Evolutionary conservation across 2,329 filamentous ascomycete species (phyloP).

Genomic region (Hypoxylon sp.): DNA sequence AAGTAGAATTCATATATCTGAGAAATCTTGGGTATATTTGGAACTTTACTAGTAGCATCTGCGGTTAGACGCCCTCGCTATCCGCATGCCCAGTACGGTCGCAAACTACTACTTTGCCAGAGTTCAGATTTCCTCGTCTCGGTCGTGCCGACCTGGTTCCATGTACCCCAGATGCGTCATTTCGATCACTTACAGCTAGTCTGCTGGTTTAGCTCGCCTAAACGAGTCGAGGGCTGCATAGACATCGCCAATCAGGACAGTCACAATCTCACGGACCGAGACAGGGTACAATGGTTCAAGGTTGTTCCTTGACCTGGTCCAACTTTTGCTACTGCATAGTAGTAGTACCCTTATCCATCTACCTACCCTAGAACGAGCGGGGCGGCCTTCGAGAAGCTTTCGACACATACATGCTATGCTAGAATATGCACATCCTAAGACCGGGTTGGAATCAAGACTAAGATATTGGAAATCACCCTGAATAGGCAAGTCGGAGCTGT

Average conservation of each 20-base stretch:
- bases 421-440: constrained; percentile 32
- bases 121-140: constrained; percentile 38
- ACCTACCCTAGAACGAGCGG: constrained; percentile 39
- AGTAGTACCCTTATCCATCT: constrained; percentile 26
- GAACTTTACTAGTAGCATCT: constrained; percentile 24
- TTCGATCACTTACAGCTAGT: constrained; percentile 39
- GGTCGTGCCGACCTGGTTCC: constrained; percentile 38
- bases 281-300: constrained; percentile 39
- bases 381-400: constrained; percentile 49
- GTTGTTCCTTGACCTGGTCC: constrained; percentile 37
- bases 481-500: constrained; percentile 48
- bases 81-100: constrained; percentile 31
- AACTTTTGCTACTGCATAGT: background rate
- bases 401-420: constrained; percentile 22
- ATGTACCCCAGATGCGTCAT: constrained; percentile 47
- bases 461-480: constrained; percentile 44
- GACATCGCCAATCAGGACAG: constrained; percentile 36
- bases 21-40: constrained; percentile 19
- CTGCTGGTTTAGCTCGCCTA: constrained; percentile 31
- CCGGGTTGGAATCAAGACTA: constrained; percentile 37
- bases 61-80: constrained; percentile 10
- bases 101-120: constrained; percentile 26
- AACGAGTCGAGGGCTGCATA: constrained; percentile 35
- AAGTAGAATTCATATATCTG: constrained; percentile 24
- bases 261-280: constrained; percentile 38